Evolutionary conservation across 2,329 filamentous ascomycete genomes (phyloP), one percentile per base, ranked within the genome.

Genomic region (Trichophyton simii): DNA sequence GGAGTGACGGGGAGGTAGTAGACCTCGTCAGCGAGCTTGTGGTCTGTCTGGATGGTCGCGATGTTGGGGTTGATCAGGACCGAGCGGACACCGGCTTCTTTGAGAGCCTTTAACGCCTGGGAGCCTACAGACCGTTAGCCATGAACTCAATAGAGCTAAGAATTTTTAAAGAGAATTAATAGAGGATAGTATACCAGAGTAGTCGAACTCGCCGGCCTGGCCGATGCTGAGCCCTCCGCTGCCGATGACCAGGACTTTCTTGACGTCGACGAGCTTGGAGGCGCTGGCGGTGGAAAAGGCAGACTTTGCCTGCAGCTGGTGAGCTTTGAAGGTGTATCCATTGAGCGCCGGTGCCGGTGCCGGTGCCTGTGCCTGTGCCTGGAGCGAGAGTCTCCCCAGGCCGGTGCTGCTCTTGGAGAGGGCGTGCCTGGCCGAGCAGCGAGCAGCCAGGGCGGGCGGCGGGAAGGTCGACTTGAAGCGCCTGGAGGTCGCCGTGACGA

Each of bases 41-140:
- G 92, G 75, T 95, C 91, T 69, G 92, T 97, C 79, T 97, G 92
- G 72, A 97, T 97, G 62, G 94, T 97, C 63, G 92, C 92, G 74
- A 97, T 97, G 75, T 97, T 97, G 70, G 92, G 92, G 78, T 97
- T 97, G 75, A 97, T 91, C 66, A 97, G 85, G 61, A 97, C 88
- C 8, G 92, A 96, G 67, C 86, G 78, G 63, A 97, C 89, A 64
- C 90, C 90, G 65, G 91, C 92, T 78, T 97, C 92, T 78, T 96
- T 97, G 64, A 99, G 82, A 44, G 94, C 94, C 79, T 97, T 97
- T 65, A 99, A 82, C 60, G 94, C 94, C 80, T 97, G 94, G 4
- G 92, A 91, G 66, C 94, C 91, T 96, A 71, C 71, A 65, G n/a
- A 11, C 31, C 28, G 52, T 57, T 25, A 57, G 34, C 3, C 18